Conservation (phyloP, 371 early-diverging fungal species). For the Scutellospora calospora region DNA sequence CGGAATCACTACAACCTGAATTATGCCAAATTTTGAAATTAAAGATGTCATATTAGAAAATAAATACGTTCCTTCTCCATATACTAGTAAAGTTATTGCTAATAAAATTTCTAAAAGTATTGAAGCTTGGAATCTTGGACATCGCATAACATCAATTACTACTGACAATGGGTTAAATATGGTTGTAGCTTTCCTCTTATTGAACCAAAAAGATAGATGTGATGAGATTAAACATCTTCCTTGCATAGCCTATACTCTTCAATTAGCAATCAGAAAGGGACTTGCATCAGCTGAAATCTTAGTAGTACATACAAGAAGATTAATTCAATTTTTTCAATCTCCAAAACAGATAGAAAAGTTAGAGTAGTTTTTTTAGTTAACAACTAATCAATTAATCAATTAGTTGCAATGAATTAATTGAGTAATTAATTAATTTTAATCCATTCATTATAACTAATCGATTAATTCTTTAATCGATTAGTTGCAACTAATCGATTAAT, state of each 20-base stretch:
- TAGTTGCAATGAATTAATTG: not conserved
- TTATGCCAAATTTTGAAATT: not conserved
- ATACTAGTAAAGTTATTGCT: not conserved
- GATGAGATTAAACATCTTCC: not conserved
- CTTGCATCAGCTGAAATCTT: not conserved
- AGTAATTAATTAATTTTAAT: too few species aligned
- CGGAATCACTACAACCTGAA: not conserved
- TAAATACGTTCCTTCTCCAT: not conserved
- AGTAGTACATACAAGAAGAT: not conserved
- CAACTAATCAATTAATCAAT: too few species aligned
- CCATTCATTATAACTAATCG: too few species aligned
- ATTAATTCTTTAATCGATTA: too few species aligned
- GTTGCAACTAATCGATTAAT: too few species aligned
- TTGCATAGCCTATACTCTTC: not conserved
- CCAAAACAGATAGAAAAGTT: not conserved
- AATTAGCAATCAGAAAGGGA: not conserved
- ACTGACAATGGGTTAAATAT: slow-evolving; percentile 6
- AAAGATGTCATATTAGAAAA: not conserved
- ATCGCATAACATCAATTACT: not conserved
- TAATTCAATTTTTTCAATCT: not conserved
- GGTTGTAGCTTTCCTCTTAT: not conserved
- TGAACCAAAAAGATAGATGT: not conserved
- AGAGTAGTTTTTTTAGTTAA: not conserved
- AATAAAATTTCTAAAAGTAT: too few species aligned
- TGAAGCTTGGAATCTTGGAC: not conserved